A percentile compares a stretch with the other conserved stretches of the same genome.
Conservation (phyloP, 1,139 yeast genomes). For the Sugiyamaella japonica region DNA sequence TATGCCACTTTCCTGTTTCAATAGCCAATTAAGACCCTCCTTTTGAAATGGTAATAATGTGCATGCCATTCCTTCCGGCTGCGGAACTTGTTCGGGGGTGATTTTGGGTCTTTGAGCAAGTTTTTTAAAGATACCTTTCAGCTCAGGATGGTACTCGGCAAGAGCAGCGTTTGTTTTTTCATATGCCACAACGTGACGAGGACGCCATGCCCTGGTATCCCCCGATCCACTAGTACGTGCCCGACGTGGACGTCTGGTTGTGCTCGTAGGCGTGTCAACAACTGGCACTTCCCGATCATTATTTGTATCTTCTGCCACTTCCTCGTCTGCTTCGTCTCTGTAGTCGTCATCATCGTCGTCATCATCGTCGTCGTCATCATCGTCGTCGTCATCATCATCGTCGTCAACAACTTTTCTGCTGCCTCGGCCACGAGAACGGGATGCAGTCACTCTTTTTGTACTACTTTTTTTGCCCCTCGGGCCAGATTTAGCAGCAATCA, state of each 20-base stretch:
- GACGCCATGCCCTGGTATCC: too few species aligned
- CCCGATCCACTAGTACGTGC: too few species aligned
- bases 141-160: conserved; percentile 73
- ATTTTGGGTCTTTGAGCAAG: conserved; percentile 54
- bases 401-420: neutral
- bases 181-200: conserved; percentile 16
- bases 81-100: conserved; percentile 60
- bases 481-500: neutral
- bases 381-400: conserved; percentile 5
- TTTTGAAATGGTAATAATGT: conserved; percentile 82
- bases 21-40: conserved; percentile 90
- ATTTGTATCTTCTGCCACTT: neutral
- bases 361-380: neutral
- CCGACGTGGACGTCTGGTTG: too few species aligned
- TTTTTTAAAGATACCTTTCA: conserved; percentile 68
- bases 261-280: too few species aligned
- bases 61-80: conserved; percentile 77
- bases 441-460: too few species aligned
- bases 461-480: neutral
- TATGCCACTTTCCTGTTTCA: conserved; percentile 73
- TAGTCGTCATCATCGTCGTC: neutral
- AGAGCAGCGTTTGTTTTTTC: conserved; percentile 53
- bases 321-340: neutral
- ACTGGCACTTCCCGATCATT: neutral
- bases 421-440: neutral